A percentile compares a stretch with the other conserved stretches of the same genome.
These are phyloP conservation scores for Lanmaoa rubissima DNA, from an alignment of 768 basidiomycete genomes.

Conservation along the genomic window DNA sequence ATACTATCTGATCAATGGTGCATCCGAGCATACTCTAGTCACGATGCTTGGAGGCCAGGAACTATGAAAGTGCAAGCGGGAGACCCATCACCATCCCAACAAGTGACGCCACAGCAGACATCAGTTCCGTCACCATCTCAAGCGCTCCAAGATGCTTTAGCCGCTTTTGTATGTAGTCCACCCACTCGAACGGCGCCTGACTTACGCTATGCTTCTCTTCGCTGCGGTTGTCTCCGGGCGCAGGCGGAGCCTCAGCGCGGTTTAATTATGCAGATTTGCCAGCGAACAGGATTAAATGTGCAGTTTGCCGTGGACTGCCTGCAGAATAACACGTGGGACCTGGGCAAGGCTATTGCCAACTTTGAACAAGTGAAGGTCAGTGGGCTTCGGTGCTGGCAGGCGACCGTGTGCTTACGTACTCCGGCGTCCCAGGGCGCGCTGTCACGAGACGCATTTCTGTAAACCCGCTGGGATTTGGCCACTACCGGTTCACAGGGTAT, in stretches of 20 bases:
- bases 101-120: conserved; percentile 17
- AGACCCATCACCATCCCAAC: conserved; percentile 24
- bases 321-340: conserved; percentile 80
- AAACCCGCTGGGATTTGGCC: conserved; percentile 21
- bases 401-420: conserved; percentile 27
- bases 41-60: conserved; percentile 75
- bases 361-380: conserved; percentile 87
- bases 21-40: conserved; percentile 80
- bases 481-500: conserved; percentile 14
- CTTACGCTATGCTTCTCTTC: conserved; percentile 11
- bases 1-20: conserved; percentile 88
- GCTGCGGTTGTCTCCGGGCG: conserved; percentile 8
- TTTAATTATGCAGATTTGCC: conserved; percentile 66
- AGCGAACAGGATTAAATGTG: conserved; percentile 75
- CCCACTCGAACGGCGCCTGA: conserved; percentile 4
- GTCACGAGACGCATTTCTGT: conserved; percentile 55
- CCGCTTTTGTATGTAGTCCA: conserved; percentile 51
- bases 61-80: conserved; percentile 69
- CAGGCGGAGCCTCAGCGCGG: conserved; percentile 72
- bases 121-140: conserved; percentile 36
- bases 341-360: conserved; percentile 75
- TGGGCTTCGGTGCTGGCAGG: conserved; percentile 11
- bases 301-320: conserved; percentile 84
- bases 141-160: conserved; percentile 49
- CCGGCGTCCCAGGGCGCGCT: conserved; percentile 41